Conservation (phyloP, 148 eudicot genomes). For the Fagopyrum homotropicum region DNA sequence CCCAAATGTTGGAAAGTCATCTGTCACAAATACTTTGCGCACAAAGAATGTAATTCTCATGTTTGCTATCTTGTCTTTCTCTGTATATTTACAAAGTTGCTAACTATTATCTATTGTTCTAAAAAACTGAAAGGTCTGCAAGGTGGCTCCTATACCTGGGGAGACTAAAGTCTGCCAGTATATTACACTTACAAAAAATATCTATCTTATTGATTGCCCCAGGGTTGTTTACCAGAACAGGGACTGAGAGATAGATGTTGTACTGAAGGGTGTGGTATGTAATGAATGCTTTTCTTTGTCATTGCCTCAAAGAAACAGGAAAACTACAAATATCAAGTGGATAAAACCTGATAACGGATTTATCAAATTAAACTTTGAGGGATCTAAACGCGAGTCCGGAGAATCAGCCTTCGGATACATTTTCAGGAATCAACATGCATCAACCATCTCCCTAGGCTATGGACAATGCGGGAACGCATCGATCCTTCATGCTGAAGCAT, state of each 20-base stretch:
- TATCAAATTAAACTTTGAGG: too few relatives aligned
- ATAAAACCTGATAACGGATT: too few relatives aligned
- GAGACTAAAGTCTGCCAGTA: conserved; percentile 97
- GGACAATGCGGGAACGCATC: too few relatives aligned
- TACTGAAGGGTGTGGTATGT: conserved; percentile 98
- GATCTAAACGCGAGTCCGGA: too few relatives aligned
- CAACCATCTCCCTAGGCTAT: too few relatives aligned
- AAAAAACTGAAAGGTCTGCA: conserved; percentile 49
- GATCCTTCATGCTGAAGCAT: too few relatives aligned
- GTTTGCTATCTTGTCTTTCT: neutral
- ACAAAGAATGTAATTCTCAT: conserved; percentile 59
- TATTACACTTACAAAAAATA: conserved; percentile 83
- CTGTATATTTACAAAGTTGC: neutral
- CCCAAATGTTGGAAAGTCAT: conserved; percentile 95
- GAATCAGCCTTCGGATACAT: too few relatives aligned
- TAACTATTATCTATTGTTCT: neutral
- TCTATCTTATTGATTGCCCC: conserved; percentile 87
- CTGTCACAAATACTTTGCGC: conserved; percentile 83
- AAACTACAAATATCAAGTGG: too few relatives aligned
- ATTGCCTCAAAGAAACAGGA: neutral
- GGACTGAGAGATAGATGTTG: conserved; percentile 84
- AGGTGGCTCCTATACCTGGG: conserved; percentile 96
- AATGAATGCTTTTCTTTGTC: neutral
- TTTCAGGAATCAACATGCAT: too few relatives aligned
- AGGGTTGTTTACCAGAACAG: conserved; percentile 79